Percentiles rank a stretch among this genome's conserved stretches.
These are phyloP conservation scores for Lichtheimia ramosa DNA, from an alignment of 371 early-diverging fungal genomes.

Conservation along the genomic window DNA sequence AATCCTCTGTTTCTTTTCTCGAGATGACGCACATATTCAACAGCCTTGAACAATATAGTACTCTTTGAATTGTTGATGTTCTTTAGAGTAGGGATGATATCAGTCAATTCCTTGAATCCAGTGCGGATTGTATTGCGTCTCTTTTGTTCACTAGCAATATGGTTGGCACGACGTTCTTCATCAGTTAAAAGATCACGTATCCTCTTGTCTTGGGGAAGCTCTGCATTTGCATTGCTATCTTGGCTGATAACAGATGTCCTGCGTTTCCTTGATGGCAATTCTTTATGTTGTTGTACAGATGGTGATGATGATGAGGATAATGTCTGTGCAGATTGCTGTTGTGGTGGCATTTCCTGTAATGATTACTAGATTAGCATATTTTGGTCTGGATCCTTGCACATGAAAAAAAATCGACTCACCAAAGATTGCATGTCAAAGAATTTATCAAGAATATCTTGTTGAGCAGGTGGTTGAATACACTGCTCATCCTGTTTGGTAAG, in stretches of 20 bases:
- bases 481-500: slow-evolving; percentile 2
- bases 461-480: not conserved
- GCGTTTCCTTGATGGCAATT: not conserved
- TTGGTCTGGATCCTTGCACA: not conserved
- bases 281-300: slow-evolving; percentile 1
- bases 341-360: too few species aligned
- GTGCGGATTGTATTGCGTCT: slow-evolving; percentile 84
- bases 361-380: too few species aligned
- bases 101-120: slow-evolving; percentile 82
- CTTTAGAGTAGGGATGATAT: slow-evolving; percentile 71
- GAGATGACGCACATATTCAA: slow-evolving; percentile 46
- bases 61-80: slow-evolving; percentile 58
- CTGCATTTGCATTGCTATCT: not conserved
- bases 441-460: slow-evolving; percentile 5
- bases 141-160: slow-evolving; percentile 72
- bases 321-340: not conserved
- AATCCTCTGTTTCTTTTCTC: slow-evolving; percentile 51
- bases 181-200: slow-evolving; percentile 71
- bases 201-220: slow-evolving; percentile 55
- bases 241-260: not conserved
- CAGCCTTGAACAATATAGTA: slow-evolving; percentile 54
- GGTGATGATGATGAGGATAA: not conserved
- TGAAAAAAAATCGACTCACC: not conserved
- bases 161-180: slow-evolving; percentile 73
- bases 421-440: slow-evolving; percentile 5